Percentiles rank a stretch among this genome's conserved stretches.
phyloP scores from a whole-genome alignment of 805 yeast genomes.

The Barnettozyma sp. region DNA sequence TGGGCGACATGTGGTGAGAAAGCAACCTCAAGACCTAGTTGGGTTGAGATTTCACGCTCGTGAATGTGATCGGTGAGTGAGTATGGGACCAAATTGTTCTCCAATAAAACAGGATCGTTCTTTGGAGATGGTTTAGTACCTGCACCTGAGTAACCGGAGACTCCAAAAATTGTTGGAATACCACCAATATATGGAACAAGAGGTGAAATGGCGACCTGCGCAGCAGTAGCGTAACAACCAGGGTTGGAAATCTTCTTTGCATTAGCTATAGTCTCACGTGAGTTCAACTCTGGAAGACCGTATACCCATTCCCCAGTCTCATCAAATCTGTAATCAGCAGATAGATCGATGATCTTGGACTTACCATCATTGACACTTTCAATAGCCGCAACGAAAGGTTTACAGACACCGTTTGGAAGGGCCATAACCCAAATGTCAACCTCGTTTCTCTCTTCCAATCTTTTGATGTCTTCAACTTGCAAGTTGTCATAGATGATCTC shows the following conservation, averaged over 20 bases:
- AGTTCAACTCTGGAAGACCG: conserved; percentile 89
- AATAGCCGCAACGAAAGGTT: conserved; percentile 77
- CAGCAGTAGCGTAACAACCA: conserved; percentile 99
- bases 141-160: conserved; percentile 98
- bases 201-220: conserved; percentile 90
- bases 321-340: conserved; percentile 96
- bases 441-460: conserved; percentile 64
- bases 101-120: conserved; percentile 71
- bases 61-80: conserved; percentile 95
- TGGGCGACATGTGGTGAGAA: conserved; percentile 97
- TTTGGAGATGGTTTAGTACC: conserved; percentile 98
- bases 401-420: conserved; percentile 94
- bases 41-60: conserved; percentile 84
- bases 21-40: conserved; percentile 72
- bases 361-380: conserved; percentile 56
- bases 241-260: conserved; percentile 91
- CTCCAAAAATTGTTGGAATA: conserved; percentile 84
- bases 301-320: conserved; percentile 82
- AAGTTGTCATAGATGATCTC: conserved; percentile 78
- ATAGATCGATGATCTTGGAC: conserved; percentile 81
- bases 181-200: conserved; percentile 61
- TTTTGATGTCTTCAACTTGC: conserved; percentile 77
- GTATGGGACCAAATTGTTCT: conserved; percentile 87
- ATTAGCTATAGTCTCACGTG: conserved; percentile 55
- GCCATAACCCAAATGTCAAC: conserved; percentile 99